Conservation (phyloP, 495 filamentous ascomycete genomes). For the Talaromyces thailandensis region DNA sequence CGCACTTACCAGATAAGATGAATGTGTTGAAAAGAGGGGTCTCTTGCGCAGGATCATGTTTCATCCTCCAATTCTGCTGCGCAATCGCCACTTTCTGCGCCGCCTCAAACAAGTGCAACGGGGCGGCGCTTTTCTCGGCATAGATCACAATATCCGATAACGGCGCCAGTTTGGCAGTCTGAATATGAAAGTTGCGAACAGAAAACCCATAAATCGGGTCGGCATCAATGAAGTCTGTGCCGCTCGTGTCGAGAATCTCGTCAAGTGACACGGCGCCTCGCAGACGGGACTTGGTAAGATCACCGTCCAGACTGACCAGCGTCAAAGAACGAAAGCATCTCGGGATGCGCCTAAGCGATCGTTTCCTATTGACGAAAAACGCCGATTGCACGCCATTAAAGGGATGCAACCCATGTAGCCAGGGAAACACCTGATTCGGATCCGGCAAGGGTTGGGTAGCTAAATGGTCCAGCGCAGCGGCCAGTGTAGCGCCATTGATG, state of each 20-base stretch:
- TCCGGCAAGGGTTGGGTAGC: constrained; percentile 75
- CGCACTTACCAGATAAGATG: constrained; percentile 50
- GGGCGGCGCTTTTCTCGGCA: constrained; percentile 52
- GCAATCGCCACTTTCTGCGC: constrained; percentile 66
- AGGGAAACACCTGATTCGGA: constrained; percentile 81
- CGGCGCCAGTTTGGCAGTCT: constrained; percentile 79
- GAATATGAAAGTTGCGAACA: constrained; percentile 93
- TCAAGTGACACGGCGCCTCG: constrained; percentile 77
- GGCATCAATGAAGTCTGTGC: constrained; percentile 40
- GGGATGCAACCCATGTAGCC: constrained; percentile 91
- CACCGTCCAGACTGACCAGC: constrained; percentile 80
- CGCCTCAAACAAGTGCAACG: constrained; percentile 49
- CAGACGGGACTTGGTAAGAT: constrained; percentile 62
- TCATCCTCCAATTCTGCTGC: constrained; percentile 63
- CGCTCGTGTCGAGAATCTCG: constrained; percentile 55
- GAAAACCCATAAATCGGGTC: constrained; percentile 82
- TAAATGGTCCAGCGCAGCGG: constrained; percentile 62
- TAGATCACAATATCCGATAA: constrained; percentile 91
- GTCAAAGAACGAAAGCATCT: constrained; percentile 73
- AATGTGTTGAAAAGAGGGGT: constrained; percentile 77
- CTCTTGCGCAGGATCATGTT: constrained; percentile 46
- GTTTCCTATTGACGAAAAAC: constrained; percentile 76
- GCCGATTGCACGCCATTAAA: constrained; percentile 79
- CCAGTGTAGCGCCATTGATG: constrained; percentile 59
- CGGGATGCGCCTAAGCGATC: constrained; percentile 62